Base-by-base conservation (phyloP, 805 yeast genomes). In the Jamesozyma hellenica region DNA sequence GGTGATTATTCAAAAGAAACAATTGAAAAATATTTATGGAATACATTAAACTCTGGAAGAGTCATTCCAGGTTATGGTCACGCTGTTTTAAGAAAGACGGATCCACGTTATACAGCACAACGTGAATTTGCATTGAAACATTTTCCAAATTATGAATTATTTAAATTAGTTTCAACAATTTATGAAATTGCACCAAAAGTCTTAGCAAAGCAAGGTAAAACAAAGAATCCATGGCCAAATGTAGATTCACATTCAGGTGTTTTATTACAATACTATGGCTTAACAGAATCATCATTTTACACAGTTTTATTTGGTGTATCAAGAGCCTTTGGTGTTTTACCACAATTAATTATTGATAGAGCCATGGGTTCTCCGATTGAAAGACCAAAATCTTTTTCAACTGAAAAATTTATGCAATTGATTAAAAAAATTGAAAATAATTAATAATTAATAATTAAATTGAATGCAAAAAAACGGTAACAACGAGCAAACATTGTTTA, bases 161-260 rank as follows among this genome's bases (percentile, higher is more conserved):
- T 82, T 76, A 77, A 78, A 68, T 72, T 83, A 43, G 92, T 83
- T 33, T 75, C 83, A 42, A 72, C 74, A 59, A 78, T 82, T 57
- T 81, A 79, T 66, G 80, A 82, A 65, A 83, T 82, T 54, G 92
- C 92, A 47, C 92, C 92, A 65, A 72, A 64, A 51, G 90, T 82
- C 38, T 73, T 82, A 53, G 77, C 82, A 53, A 71, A 79, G 67
- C 90, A 82, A 65, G 92, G 90, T 64, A 83, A 83, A 76, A 82
- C 90, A 60, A 82, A 82, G 76, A 82, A 82, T 76, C 92, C 92
- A 67, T 82, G 87, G 87, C 92, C 94, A 66, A 82, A 82, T 61
- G 94, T 82, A 50, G 94, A 82, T 67, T 80, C 92, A 40, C 86
- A 80, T 68, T 81, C 90, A 37, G 94, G 94, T 68, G 86, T 82